Conservation (phyloP, 371 early-diverging fungal genomes). For the Coemansia sp. region DNA sequence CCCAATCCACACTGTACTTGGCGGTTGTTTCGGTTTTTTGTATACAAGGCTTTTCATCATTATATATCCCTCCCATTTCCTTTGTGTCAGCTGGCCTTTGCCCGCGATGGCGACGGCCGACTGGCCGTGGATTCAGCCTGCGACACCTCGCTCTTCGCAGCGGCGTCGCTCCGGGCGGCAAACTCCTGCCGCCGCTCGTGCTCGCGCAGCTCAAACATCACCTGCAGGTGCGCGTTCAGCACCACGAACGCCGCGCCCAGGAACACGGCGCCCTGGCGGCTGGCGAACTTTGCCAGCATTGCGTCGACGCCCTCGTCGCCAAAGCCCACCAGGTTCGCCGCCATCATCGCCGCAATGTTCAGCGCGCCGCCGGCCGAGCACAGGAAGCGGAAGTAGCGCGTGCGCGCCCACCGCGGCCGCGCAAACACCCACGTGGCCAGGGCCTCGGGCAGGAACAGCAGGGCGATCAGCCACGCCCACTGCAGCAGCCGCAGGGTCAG, state of each 20-base stretch:
- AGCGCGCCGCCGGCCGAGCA: slow-evolving; percentile 79
- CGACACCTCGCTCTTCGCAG: background rate
- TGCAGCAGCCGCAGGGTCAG: slow-evolving; percentile 76
- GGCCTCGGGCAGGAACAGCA: slow-evolving; percentile 85
- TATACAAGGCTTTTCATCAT: background rate
- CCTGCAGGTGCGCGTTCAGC: slow-evolving; percentile 71
- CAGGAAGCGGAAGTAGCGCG: slow-evolving; percentile 73
- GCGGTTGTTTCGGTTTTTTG: too few relatives aligned
- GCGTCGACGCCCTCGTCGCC: slow-evolving; percentile 80
- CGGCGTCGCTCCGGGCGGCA: background rate
- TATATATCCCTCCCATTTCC: background rate
- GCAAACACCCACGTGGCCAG: slow-evolving; percentile 61
- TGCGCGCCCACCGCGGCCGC: slow-evolving; percentile 46
- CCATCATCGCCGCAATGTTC: slow-evolving; percentile 92
- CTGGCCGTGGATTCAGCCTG: background rate
- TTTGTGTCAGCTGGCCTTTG: too few relatives aligned
- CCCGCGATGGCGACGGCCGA: too few relatives aligned
- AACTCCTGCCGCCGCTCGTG: slow-evolving; percentile 55
- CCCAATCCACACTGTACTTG: too few relatives aligned
- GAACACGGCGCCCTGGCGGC: slow-evolving; percentile 52
- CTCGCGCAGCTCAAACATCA: slow-evolving; percentile 84
- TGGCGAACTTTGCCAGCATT: slow-evolving; percentile 55
- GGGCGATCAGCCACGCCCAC: slow-evolving; percentile 91
- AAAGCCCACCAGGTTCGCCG: slow-evolving; percentile 94
- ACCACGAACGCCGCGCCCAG: slow-evolving; percentile 55